Conservation (phyloP, 495 filamentous ascomycete species). For the Astrothelium macrocarpum region DNA sequence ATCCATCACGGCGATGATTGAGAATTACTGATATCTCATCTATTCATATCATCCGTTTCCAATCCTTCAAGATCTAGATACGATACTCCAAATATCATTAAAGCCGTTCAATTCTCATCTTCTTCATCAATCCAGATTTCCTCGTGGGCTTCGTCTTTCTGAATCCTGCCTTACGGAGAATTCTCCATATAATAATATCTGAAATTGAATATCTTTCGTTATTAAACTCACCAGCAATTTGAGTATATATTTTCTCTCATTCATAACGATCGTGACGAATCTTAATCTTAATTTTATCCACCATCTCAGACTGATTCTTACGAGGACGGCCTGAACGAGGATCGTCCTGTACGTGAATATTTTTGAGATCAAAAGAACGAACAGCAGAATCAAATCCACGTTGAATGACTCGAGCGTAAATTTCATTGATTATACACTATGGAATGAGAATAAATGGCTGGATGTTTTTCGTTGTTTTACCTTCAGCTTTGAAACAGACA, state of each 20-base stretch:
- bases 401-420: not conserved
- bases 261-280: not conserved
- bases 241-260: not conserved
- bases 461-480: not conserved
- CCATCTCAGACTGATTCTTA: not conserved
- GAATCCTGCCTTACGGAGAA: constrained; percentile 8
- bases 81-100: constrained; percentile 12
- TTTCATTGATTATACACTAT: not conserved
- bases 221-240: not conserved
- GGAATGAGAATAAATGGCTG: not conserved
- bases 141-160: constrained; percentile 18
- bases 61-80: constrained; percentile 22
- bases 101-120: constrained; percentile 15
- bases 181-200: not conserved
- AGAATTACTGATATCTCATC: constrained; percentile 26
- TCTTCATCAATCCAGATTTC: constrained; percentile 17
- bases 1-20: constrained; percentile 15
- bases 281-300: not conserved
- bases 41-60: constrained; percentile 23
- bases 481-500: not conserved
- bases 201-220: not conserved
- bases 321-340: not conserved
- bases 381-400: not conserved
- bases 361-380: not conserved
- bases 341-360: not conserved